These are phyloP conservation scores for Chlorokybus atmophyticus DNA, from an alignment of 139 green algal genomes.

Conservation along the genomic window DNA sequence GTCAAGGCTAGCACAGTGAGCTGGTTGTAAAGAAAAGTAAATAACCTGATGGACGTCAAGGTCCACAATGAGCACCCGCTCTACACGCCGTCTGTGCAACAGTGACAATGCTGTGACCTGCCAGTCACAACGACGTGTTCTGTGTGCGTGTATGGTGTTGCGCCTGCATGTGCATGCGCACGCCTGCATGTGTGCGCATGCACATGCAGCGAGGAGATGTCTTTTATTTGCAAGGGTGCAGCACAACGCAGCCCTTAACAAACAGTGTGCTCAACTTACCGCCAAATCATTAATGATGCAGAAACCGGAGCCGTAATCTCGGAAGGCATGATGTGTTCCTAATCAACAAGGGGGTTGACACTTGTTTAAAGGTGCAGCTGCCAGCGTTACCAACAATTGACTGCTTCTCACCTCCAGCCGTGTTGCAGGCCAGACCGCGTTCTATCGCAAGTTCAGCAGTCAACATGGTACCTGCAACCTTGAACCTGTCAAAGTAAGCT, in stretches of 20 bases:
- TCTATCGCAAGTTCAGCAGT: slow-evolving; percentile 67
- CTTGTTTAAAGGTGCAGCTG: slow-evolving; percentile 58
- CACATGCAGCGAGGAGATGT: no score
- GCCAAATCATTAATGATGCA: slow-evolving; percentile 84
- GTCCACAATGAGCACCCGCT: slow-evolving; percentile 66
- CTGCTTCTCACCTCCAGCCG: slow-evolving; percentile 3
- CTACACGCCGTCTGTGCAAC: slow-evolving; percentile 19
- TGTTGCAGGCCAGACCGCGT: slow-evolving; percentile 47
- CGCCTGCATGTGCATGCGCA: no score
- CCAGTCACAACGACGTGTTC: no score
- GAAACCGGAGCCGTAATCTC: slow-evolving; percentile 52
- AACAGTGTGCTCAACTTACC: slow-evolving; percentile 29
- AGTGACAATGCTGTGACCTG: no score
- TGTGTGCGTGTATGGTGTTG: no score
- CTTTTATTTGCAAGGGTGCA: no score
- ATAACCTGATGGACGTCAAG: slow-evolving; percentile 75
- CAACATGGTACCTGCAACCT: slow-evolving; percentile 60
- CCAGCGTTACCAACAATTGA: not conserved
- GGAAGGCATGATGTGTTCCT: slow-evolving; percentile 54
- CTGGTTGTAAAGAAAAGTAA: no score
- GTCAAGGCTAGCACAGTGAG: not conserved
- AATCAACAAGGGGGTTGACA: not conserved
- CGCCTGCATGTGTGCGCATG: no score
- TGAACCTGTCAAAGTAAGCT: no score
- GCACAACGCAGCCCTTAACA: not conserved